A percentile compares a stretch with the other conserved stretches of the same genome.
Conservation (phyloP, 2,329 filamentous ascomycete genomes). For the Chrysosphaeria jannelii region DNA sequence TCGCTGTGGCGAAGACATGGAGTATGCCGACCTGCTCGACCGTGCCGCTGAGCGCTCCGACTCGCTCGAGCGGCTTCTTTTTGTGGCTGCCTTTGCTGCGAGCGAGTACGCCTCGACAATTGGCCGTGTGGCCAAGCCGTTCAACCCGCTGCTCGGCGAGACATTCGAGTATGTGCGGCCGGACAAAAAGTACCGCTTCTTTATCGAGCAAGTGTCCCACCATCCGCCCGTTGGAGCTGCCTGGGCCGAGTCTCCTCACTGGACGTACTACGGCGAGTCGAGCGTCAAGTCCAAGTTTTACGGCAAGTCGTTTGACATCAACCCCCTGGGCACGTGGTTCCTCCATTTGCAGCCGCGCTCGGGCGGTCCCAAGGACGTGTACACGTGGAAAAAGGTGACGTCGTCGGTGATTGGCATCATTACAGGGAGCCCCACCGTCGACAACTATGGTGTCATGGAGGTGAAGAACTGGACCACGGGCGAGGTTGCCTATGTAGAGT, state of each 20-base stretch:
- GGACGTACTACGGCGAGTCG: slow-evolving; percentile 95
- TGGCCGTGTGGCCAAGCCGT: slow-evolving; percentile 86
- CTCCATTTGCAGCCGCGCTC: slow-evolving; percentile 47
- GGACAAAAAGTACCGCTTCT: slow-evolving; percentile 94
- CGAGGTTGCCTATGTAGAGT: slow-evolving; percentile 66
- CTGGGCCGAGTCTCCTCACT: slow-evolving; percentile 71
- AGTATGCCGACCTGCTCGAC: slow-evolving; percentile 81
- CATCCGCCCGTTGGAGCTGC: slow-evolving; percentile 86
- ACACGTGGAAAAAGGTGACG: slow-evolving; percentile 97
- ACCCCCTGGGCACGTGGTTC: slow-evolving; percentile 93
- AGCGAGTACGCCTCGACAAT: slow-evolving; percentile 95
- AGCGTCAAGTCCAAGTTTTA: slow-evolving; percentile 92
- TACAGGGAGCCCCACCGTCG: slow-evolving; percentile 82
- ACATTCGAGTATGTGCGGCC: slow-evolving; percentile 90
- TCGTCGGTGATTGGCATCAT: slow-evolving; percentile 97
- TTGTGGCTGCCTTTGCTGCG: slow-evolving; percentile 82
- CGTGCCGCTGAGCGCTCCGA: slow-evolving; percentile 60
- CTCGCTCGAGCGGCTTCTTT: slow-evolving; percentile 73
- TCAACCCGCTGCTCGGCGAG: slow-evolving; percentile 86
- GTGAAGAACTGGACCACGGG: slow-evolving; percentile 94
- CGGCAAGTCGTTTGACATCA: slow-evolving; percentile 90
- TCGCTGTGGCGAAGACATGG: slow-evolving; percentile 90
- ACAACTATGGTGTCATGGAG: slow-evolving; percentile 93
- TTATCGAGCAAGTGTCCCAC: slow-evolving; percentile 94
- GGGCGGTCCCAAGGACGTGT: slow-evolving; percentile 55